Evolutionary conservation across 2,329 filamentous ascomycete genomes (phyloP), one percentile per base, ranked within the genome.

Genomic region (Apiospora koreana): DNA sequence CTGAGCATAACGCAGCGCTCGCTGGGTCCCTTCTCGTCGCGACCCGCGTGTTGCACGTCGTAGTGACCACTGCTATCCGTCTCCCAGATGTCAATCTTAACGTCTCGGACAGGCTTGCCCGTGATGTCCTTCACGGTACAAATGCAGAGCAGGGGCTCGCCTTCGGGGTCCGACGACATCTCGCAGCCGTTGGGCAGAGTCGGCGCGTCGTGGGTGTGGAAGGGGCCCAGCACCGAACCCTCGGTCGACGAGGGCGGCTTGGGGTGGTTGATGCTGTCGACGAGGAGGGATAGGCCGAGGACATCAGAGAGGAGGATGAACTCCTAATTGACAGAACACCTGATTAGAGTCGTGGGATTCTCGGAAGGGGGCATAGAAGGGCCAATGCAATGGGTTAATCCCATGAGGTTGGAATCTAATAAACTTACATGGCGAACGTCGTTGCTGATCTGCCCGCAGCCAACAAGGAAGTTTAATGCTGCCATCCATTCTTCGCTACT

Each of bases 51-150:
- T 81, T 96, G 93, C 71, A 95, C 93, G 77, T 96, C 93, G 78
- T 96, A 96, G 76, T 91, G 89, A 12, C 93, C 93, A n/a, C 89
- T 88, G 71, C 88, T 91, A 79, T 95, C 93, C 10, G 93, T 94
- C 82, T 95, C 93, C 93, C 93, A 96, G 73, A 96, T 91, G 79
- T 96, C 93, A 72, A 95, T 87, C 78, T 91, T 93, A 41, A 91
- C 92, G 65, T 84, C 89, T 1, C 82, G 72, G 41, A 96, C 84
- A 0, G 93, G 90, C 1, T 83, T 84, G 0, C 92, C 92, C 0
- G 81, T 50, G 0, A 87, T 88, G 78, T 94, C 91, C 72, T 87
- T 89, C 70, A 95, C 83, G 0, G 86, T 92, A 83, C 93, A 94
- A n/a, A 94, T 78, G 5, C 93, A 91, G 18, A 95, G 86, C 73